Evolutionary conservation across 2,329 filamentous ascomycete genomes (phyloP), one percentile per base, ranked within the genome.

Genomic region (Fusarium paranaense): DNA sequence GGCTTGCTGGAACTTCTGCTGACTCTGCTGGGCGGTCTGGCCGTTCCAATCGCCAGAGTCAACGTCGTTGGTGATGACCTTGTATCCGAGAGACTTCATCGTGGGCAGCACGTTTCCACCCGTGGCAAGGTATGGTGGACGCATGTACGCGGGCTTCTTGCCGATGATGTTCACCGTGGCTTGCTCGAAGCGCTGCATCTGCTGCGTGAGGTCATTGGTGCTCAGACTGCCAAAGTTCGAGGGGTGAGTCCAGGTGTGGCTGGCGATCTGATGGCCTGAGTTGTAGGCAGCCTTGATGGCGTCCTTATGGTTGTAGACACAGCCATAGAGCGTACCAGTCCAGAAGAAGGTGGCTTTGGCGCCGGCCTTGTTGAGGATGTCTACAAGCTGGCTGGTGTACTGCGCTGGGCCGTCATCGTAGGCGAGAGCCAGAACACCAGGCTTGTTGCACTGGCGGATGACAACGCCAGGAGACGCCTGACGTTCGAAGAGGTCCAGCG

Each of bases 1-100:
- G 4, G 84, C 85, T 42, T 80, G 77, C 69, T 81, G 78, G 81
- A 91, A 90, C 73, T 83, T 85, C 74, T 87, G 81, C 83, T 90
- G 84, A 76, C 88, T 87, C 79, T 87, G 86, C 64, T 81, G 78
- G 0, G 88, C 83, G 5, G 85, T 82, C 68, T 86, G 81, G 61
- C 88, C 86, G 77, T 90, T 87, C 85, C 90, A 91, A 81, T 92
- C 90, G 60, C 89, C 87, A 2, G 89, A 86, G 78, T 92, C 90
- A 58, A 92, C 82, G 71, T 91, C 88, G 76, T 90, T 85, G 75
- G 89, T 91, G 76, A 89, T 87, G 76, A 91, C 86, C 77, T 90
- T 89, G 83, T 90, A 91, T 65, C 87, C 87, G 59, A 91, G 79
- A 64, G 81, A 71, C 65, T 76, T 77, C 82, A 87, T 83, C 16